Conservation (phyloP, 257 asterid species). For the Prunella vulgaris region DNA sequence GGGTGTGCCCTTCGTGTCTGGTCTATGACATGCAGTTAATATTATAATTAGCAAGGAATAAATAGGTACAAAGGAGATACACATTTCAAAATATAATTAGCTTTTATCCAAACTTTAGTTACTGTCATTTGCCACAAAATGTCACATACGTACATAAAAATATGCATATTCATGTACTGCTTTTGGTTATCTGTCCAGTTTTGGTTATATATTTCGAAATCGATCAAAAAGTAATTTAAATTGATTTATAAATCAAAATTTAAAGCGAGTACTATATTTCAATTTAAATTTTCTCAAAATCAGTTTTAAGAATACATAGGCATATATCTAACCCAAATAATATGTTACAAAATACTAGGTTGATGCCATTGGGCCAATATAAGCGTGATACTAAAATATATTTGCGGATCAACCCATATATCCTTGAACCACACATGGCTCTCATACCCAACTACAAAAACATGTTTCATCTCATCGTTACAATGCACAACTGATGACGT, state of each 20-base stretch:
- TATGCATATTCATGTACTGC: no score
- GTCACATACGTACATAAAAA: no score
- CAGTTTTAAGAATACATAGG: neutral
- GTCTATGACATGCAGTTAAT: slow-evolving; percentile 30
- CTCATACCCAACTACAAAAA: neutral
- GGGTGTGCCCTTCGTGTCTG: slow-evolving; percentile 50
- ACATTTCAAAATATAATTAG: neutral
- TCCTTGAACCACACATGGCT: neutral
- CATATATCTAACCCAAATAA: no score
- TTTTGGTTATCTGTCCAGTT: no score
- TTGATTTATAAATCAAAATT: no score
- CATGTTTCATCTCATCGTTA: neutral
- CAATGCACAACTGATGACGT: slow-evolving; percentile 13
- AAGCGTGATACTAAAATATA: no score
- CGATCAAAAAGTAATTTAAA: no score
- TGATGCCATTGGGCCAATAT: neutral
- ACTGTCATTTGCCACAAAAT: no score
- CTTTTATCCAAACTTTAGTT: neutral
- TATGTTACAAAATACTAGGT: neutral
- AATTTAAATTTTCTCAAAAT: neutral
- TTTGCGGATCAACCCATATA: neutral
- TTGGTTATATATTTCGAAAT: no score
- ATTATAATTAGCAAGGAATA: neutral
- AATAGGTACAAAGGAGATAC: neutral
- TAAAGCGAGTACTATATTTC: neutral